Evolutionary conservation across 164 flowering plant species (phyloP).

Genomic region (Magnolia officinalis): DNA sequence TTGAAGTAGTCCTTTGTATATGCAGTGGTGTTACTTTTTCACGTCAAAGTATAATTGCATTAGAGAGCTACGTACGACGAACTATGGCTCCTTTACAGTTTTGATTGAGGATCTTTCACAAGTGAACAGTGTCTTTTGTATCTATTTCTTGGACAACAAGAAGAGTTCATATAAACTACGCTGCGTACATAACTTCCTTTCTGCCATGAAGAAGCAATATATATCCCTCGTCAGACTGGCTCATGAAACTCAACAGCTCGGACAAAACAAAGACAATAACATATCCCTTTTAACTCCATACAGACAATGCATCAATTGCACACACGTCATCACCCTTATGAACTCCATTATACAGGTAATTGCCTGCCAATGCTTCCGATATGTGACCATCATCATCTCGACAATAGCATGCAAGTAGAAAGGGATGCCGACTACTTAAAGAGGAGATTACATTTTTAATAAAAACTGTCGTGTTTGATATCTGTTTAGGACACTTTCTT

Average conservation of each 20-base stretch:
- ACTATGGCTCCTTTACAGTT: too few species aligned
- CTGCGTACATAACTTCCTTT: constrained; percentile 60
- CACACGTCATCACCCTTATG: constrained; percentile 32
- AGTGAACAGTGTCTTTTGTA: too few species aligned
- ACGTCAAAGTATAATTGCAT: too few species aligned
- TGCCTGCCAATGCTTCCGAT: too few species aligned
- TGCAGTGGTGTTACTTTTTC: too few species aligned
- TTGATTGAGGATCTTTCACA: too few species aligned
- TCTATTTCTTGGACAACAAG: too few species aligned
- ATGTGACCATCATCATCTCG: neutral
- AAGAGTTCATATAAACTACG: constrained; percentile 30
- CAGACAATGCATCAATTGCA: constrained; percentile 33
- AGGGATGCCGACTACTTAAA: neutral
- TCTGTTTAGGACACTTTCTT: too few species aligned
- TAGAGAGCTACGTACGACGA: too few species aligned
- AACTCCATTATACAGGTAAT: constrained; percentile 59
- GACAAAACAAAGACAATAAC: constrained; percentile 19
- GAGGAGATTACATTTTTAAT: too few species aligned
- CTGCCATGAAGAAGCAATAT: constrained; percentile 50
- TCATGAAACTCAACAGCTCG: constrained; percentile 29
- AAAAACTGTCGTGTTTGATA: too few species aligned
- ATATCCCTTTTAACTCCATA: constrained; percentile 24
- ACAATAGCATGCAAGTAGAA: neutral
- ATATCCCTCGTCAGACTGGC: constrained; percentile 46
- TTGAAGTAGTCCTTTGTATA: too few species aligned